These are phyloP conservation scores for Paracoccidioides lutzii DNA, from an alignment of 2,329 filamentous ascomycete species.

Conservation along the genomic window DNA sequence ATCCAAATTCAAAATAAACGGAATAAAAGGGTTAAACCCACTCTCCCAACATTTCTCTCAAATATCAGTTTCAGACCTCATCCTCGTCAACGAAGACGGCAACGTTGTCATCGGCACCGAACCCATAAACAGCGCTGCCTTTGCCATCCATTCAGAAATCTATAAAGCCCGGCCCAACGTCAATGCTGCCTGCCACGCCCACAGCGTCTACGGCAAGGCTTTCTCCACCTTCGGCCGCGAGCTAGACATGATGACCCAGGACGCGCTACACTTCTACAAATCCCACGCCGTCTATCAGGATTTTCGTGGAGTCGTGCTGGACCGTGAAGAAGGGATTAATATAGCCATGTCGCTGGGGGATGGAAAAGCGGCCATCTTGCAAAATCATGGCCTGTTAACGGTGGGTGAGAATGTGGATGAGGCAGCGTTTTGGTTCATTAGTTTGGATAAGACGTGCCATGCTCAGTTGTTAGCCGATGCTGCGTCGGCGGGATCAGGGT, in stretches of 20 bases:
- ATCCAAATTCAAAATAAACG: not conserved
- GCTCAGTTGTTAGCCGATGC: constrained; percentile 58
- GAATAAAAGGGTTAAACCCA: constrained; percentile 22
- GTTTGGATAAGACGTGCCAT: constrained; percentile 55
- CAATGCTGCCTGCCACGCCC: constrained; percentile 33
- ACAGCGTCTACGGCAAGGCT: constrained; percentile 32
- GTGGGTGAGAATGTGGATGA: constrained; percentile 61
- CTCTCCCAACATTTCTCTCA: constrained; percentile 31
- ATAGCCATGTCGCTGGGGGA: constrained; percentile 25
- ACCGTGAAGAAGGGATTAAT: constrained; percentile 31
- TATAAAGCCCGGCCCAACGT: constrained; percentile 34
- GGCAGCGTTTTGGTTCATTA: constrained; percentile 55
- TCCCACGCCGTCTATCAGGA: constrained; percentile 25
- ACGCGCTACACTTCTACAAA: constrained; percentile 25
- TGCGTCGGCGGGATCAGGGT: constrained; percentile 34
- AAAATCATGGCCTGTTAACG: constrained; percentile 35
- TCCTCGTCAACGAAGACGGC: constrained; percentile 32
- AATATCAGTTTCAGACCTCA: constrained; percentile 34
- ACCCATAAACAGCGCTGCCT: constrained; percentile 33
- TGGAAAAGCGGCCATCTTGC: constrained; percentile 14
- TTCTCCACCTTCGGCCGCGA: constrained; percentile 31
- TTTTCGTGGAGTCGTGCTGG: constrained; percentile 37
- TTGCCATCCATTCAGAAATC: constrained; percentile 37
- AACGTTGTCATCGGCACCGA: constrained; percentile 29
- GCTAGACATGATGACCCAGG: constrained; percentile 35